phyloP scores from a whole-genome alignment of 2,329 filamentous ascomycete genomes.

The Lachnellula subtilissima region DNA sequence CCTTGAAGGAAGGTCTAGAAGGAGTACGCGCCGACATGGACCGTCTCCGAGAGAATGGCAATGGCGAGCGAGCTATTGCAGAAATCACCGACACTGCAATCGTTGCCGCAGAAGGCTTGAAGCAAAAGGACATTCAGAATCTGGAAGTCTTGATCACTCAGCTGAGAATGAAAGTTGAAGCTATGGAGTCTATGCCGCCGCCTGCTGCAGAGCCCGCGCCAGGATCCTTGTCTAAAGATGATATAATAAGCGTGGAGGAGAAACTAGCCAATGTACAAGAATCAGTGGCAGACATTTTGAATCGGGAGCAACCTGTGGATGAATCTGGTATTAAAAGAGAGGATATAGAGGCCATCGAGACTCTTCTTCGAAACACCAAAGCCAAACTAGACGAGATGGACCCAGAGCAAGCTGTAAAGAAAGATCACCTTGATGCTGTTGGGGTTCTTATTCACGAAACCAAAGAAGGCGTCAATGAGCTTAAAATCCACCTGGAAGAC shows the following conservation, averaged over 20 bases:
- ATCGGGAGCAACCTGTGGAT: slow-evolving; percentile 34
- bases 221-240: slow-evolving; percentile 45
- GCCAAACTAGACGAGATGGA: slow-evolving; percentile 80
- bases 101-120: slow-evolving; percentile 49
- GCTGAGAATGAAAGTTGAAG: slow-evolving; percentile 78
- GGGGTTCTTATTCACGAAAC: slow-evolving; percentile 64
- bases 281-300: slow-evolving; percentile 48
- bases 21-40: slow-evolving; percentile 75
- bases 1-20: slow-evolving; percentile 75
- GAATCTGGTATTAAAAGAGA: slow-evolving; percentile 64
- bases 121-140: slow-evolving; percentile 73
- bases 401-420: slow-evolving; percentile 63
- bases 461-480: slow-evolving; percentile 63
- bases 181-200: slow-evolving; percentile 56
- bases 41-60: slow-evolving; percentile 57
- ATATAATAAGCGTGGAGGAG: slow-evolving; percentile 51
- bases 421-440: slow-evolving; percentile 53
- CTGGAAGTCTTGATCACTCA: slow-evolving; percentile 80
- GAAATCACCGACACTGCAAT: slow-evolving; percentile 47
- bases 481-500: slow-evolving; percentile 64
- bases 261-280: slow-evolving; percentile 53
- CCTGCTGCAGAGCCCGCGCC: slow-evolving; percentile 37
- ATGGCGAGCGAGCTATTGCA: slow-evolving; percentile 46
- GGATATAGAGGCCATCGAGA: slow-evolving; percentile 87
- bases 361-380: slow-evolving; percentile 83